A percentile compares a stretch with the other conserved stretches of the same genome.
These are phyloP conservation scores for Chenopodium quinoa DNA, from an alignment of 148 eudicot species.

Conservation along the genomic window DNA sequence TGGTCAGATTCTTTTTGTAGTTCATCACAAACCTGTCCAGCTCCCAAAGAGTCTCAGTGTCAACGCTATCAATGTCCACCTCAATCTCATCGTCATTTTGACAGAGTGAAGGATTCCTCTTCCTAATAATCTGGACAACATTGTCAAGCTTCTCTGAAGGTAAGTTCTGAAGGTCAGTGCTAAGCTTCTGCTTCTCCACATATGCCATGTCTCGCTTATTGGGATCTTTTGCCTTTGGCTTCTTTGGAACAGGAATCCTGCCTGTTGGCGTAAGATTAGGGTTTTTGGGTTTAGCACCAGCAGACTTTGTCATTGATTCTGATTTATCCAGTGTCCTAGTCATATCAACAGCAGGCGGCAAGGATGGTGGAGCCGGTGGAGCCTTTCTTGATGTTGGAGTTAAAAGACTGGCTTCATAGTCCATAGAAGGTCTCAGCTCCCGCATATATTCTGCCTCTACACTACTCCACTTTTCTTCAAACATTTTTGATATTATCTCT, in stretches of 20 bases:
- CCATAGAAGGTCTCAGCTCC: conserved; percentile 40
- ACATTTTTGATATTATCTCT: conserved; percentile 55
- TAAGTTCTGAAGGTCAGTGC: conserved; percentile 75
- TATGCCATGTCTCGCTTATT: conserved; percentile 91
- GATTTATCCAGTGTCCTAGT: conserved; percentile 43
- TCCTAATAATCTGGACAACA: conserved; percentile 85
- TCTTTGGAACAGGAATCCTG: conserved; percentile 58
- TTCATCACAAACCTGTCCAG: conserved; percentile 88
- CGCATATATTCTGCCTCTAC: conserved; percentile 62
- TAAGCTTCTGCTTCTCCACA: conserved; percentile 87
- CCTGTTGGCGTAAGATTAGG: conserved; percentile 36
- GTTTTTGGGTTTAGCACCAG: conserved; percentile 34
- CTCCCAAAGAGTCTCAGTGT: conserved; percentile 96
- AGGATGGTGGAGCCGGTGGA: conserved; percentile 35
- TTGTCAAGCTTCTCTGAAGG: conserved; percentile 86
- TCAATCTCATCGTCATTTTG: conserved; percentile 93
- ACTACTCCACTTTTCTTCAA: conserved; percentile 81
- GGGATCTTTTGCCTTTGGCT: conserved; percentile 88
- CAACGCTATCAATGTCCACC: conserved; percentile 88
- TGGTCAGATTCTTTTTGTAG: conserved; percentile 73
- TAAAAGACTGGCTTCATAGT: conserved; percentile 43
- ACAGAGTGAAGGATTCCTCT: conserved; percentile 71
- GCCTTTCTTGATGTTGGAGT: conserved; percentile 58
- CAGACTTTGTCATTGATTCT: conserved; percentile 46
- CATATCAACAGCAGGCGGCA: conserved; percentile 38